Conservation (phyloP, 371 early-diverging fungal species). For the Apophysomyces ossiformis region DNA sequence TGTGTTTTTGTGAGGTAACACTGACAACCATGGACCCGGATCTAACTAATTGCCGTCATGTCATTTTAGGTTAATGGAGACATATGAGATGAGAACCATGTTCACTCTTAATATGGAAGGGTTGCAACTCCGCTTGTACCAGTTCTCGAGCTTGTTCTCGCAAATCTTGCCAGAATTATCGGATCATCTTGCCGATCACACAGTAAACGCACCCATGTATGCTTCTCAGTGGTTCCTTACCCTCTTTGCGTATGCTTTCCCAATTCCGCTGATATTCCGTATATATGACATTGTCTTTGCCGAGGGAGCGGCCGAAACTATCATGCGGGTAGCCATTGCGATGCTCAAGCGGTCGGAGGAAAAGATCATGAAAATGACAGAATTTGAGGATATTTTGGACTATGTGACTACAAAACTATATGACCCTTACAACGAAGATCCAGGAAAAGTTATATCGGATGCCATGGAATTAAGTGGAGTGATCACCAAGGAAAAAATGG, state of each 20-base stretch:
- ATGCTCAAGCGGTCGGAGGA: conserved; percentile 78
- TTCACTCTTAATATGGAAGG: conserved; percentile 84
- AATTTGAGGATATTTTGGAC: conserved; percentile 82
- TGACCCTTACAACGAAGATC: conserved; percentile 67
- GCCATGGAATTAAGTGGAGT: conserved; percentile 71
- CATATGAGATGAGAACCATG: conserved; percentile 78
- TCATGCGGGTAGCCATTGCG: conserved; percentile 85
- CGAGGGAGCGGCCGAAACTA: conserved; percentile 80
- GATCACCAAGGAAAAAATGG: conserved; percentile 73
- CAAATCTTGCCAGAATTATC: conserved; percentile 78
- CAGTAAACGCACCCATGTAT: conserved; percentile 83
- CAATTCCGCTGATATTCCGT: conserved; percentile 74
- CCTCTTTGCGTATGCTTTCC: conserved; percentile 82
- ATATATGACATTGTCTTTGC: conserved; percentile 81
- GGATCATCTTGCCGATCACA: conserved; percentile 72
- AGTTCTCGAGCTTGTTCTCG: conserved; percentile 78
- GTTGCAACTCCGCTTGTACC: conserved; percentile 78
- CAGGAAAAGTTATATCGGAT: conserved; percentile 72
- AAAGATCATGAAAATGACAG: conserved; percentile 65
- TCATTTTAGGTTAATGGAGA: conserved; percentile 70
- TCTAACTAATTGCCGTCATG: too few species aligned
- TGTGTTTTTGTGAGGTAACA: conserved; percentile 73
- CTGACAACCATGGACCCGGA: too few species aligned
- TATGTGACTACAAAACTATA: conserved; percentile 80
- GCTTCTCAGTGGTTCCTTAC: conserved; percentile 91